Percentiles rank a stretch among this genome's conserved stretches.
Evolutionary conservation across 2,329 filamentous ascomycete genomes (phyloP).

Genomic region (Aspergillus unguis): DNA sequence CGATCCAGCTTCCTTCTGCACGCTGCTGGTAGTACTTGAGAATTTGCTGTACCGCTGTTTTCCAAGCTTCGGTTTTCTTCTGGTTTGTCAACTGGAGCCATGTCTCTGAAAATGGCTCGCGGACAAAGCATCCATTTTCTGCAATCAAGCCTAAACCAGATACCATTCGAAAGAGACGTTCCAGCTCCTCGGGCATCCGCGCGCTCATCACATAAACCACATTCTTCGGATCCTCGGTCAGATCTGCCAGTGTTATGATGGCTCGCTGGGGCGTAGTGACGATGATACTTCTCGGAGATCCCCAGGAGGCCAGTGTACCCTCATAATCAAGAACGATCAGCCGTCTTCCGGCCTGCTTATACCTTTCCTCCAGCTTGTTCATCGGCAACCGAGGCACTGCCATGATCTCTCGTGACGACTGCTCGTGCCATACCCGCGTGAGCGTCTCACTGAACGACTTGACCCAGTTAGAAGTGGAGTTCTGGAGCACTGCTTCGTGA

Average conservation of each 20-base stretch:
- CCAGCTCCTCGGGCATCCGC: conserved; percentile 80
- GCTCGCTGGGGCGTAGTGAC: conserved; percentile 82
- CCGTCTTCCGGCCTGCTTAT: conserved; percentile 63
- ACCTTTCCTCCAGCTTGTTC: conserved; percentile 61
- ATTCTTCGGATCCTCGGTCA: conserved; percentile 76
- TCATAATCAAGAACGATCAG: conserved; percentile 93
- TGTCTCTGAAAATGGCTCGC: conserved; percentile 61
- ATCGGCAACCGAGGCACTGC: conserved; percentile 81
- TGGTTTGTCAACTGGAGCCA: conserved; percentile 79
- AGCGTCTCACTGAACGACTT: conserved; percentile 69
- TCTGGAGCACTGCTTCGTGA: conserved; percentile 68
- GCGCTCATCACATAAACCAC: conserved; percentile 93
- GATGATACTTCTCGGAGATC: conserved; percentile 78
- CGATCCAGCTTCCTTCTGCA: conserved; percentile 80
- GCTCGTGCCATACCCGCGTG: conserved; percentile 74
- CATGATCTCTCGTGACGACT: conserved; percentile 78
- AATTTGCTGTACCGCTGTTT: conserved; percentile 75
- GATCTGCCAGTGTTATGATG: conserved; percentile 74
- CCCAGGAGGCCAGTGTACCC: conserved; percentile 84
- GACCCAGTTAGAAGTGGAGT: conserved; percentile 85
- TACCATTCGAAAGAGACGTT: conserved; percentile 78
- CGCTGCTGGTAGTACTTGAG: conserved; percentile 87
- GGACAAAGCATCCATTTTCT: conserved; percentile 90
- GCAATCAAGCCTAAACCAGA: conserved; percentile 84
- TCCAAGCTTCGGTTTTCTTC: conserved; percentile 71